Evolutionary conservation across 2,329 filamentous ascomycete species (phyloP), one percentile per base, ranked within the genome.

Genomic region (Monilinia aucupariae): DNA sequence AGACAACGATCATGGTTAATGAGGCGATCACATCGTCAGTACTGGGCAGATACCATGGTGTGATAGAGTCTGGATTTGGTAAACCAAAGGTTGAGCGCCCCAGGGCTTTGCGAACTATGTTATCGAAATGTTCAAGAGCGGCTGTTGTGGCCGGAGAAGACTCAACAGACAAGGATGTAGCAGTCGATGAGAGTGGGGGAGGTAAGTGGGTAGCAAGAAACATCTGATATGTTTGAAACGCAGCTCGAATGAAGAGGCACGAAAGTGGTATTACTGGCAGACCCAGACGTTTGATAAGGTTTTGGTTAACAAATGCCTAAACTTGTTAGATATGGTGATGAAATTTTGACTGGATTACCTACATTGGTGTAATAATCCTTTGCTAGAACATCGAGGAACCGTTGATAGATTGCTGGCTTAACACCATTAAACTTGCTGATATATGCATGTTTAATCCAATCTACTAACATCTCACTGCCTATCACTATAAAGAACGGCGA

Each of bases 351-450:
- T 30, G 25, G 10, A 34, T 65, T 15, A 74, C 85, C 76, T 73
- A 89, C 88, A 73, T 97, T 93, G 0, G 92, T 93, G 74, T 99
- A 99, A 76, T 99, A 99, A 75, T 99, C 94, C 75, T 97, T 97
- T 68, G 92, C 92, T 9, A 99, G 79, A 5, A 99, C 90, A 72
- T 99, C 96, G 20, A 97, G 82, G 73, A 94, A 96, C 30, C 92
- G 86, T 59, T 86, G 84, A 75, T 99, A 99, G 62, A 99, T 89
- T 8, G 84, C 85, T 3, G 94, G 94, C 67, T 94, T 93, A 69
- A 92, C 92, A 70, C 96, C 96, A 80, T 99, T 99, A 79, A 99
- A 99, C 74, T 99, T 99, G 74, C 88, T 92, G 74, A 99, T 96
- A 74, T 97, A 99, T 27, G 91, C 91, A 73, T 99, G 96, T 75